Conservation (phyloP, 495 filamentous ascomycete species). For the Hamigera avellanea region DNA sequence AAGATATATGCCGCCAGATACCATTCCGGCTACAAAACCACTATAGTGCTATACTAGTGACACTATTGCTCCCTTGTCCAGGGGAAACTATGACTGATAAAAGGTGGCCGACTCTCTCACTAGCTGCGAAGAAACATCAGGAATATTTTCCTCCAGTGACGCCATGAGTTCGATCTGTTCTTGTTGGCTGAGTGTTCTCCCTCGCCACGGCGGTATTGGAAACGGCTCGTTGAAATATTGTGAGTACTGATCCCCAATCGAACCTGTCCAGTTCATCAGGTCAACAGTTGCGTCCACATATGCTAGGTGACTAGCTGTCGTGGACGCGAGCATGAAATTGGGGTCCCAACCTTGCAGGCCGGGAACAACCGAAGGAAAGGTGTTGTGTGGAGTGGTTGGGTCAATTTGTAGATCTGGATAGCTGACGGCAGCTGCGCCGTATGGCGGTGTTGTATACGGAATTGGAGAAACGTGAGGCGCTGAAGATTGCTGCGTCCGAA, state of each 20-base stretch:
- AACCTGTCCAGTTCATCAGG: slow-evolving; percentile 28
- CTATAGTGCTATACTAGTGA: too few species aligned
- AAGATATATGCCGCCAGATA: too few species aligned
- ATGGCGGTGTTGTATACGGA: slow-evolving; percentile 14
- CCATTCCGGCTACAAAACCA: too few species aligned
- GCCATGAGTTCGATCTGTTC: slow-evolving; percentile 63
- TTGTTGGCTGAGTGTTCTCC: slow-evolving; percentile 55
- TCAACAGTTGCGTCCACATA: slow-evolving; percentile 27
- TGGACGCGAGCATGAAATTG: slow-evolving; percentile 32
- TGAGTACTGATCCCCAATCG: slow-evolving; percentile 37
- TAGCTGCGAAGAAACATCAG: slow-evolving; percentile 32
- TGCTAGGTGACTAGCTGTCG: slow-evolving; percentile 26
- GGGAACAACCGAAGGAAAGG: slow-evolving; percentile 32
- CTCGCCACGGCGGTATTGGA: slow-evolving; percentile 33
- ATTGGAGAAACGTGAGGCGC: slow-evolving; percentile 5
- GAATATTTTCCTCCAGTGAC: slow-evolving; percentile 50
- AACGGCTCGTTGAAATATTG: slow-evolving; percentile 38
- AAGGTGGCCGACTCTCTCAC: slow-evolving; percentile 50
- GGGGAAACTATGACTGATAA: slow-evolving; percentile 32
- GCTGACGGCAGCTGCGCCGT: slow-evolving; percentile 10
- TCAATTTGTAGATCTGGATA: slow-evolving; percentile 25
- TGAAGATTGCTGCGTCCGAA: slow-evolving; percentile 8
- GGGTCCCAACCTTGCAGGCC: slow-evolving; percentile 38
- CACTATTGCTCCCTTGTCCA: too few species aligned
- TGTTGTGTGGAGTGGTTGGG: slow-evolving; percentile 32